phyloP scores from a whole-genome alignment of 179 eudicot genomes.

The Drosera spatulata region DNA sequence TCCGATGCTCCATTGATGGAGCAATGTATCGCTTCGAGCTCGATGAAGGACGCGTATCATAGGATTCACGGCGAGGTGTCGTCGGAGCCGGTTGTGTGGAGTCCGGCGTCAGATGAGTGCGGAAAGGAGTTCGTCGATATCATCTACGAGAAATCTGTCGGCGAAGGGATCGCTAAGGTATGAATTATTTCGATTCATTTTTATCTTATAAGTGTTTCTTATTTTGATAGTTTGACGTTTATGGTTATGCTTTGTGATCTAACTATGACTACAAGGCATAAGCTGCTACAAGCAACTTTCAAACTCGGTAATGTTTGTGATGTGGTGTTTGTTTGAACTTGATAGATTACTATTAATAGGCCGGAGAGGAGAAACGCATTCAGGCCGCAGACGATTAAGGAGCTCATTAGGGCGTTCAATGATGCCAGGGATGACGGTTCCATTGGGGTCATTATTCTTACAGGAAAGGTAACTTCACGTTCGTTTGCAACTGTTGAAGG shows the following conservation, averaged over 20 bases:
- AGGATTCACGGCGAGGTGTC: constrained; percentile 71
- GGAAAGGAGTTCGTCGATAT: constrained; percentile 61
- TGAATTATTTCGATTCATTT: neutral
- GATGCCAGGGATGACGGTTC: constrained; percentile 86
- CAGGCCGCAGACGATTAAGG: constrained; percentile 80
- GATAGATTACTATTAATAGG: constrained; percentile 82
- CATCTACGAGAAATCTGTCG: constrained; percentile 73
- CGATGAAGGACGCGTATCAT: constrained; percentile 45
- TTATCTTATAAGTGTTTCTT: neutral
- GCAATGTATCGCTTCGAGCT: constrained; percentile 14
- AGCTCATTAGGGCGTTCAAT: constrained; percentile 73
- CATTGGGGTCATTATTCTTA: constrained; percentile 80
- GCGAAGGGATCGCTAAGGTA: constrained; percentile 93
- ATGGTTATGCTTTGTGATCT: neutral
- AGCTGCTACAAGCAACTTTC: neutral
- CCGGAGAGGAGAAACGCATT: constrained; percentile 96
- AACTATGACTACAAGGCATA: neutral
- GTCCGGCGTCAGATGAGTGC: constrained; percentile 29
- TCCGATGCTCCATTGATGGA: neutral
- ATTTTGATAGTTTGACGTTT: too few relatives aligned
- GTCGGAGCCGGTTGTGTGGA: constrained; percentile 44
- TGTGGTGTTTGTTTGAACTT: neutral
- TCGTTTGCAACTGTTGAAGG: too few relatives aligned
- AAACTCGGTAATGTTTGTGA: neutral
- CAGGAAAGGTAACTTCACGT: constrained; percentile 63